phyloP scores from a whole-genome alignment of 139 green algal genomes.

The Spirogloea muscicola region DNA sequence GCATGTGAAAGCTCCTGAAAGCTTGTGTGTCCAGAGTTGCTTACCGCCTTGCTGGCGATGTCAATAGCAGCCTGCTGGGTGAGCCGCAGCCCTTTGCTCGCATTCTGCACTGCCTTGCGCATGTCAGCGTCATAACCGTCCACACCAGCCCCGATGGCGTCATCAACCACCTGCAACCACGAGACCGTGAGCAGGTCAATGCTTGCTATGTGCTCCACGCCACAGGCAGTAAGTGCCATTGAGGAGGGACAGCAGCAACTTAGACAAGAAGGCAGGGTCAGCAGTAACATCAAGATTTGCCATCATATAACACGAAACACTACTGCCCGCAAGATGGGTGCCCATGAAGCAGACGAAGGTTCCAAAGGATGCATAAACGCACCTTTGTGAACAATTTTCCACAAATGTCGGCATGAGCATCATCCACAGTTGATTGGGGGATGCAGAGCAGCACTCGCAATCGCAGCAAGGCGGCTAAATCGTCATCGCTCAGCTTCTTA shows the following conservation, averaged over 20 bases:
- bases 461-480: constrained; percentile 66
- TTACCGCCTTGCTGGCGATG: constrained; percentile 28
- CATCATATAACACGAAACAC: neutral
- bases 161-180: constrained; percentile 47
- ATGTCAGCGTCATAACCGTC: constrained; percentile 64
- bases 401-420: constrained; percentile 57
- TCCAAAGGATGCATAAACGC: neutral
- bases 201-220: neutral
- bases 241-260: neutral
- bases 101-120: constrained; percentile 60
- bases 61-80: constrained; percentile 51
- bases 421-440: constrained; percentile 54
- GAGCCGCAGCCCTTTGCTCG: constrained; percentile 69
- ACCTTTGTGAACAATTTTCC: constrained; percentile 62
- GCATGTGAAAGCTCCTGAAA: neutral
- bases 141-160: constrained; percentile 55
- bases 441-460: constrained; percentile 85
- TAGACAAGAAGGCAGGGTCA: neutral
- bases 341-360: constrained; percentile 2
- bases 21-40: neutral
- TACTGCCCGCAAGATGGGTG: neutral
- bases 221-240: neutral
- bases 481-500: constrained; percentile 66
- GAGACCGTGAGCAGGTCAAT: neutral
- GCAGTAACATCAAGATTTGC: neutral